A percentile compares a stretch with the other conserved stretches of the same genome.
These are phyloP conservation scores for Tardiomyces digboiensis DNA, from an alignment of 1,139 yeast species.

Conservation along the genomic window DNA sequence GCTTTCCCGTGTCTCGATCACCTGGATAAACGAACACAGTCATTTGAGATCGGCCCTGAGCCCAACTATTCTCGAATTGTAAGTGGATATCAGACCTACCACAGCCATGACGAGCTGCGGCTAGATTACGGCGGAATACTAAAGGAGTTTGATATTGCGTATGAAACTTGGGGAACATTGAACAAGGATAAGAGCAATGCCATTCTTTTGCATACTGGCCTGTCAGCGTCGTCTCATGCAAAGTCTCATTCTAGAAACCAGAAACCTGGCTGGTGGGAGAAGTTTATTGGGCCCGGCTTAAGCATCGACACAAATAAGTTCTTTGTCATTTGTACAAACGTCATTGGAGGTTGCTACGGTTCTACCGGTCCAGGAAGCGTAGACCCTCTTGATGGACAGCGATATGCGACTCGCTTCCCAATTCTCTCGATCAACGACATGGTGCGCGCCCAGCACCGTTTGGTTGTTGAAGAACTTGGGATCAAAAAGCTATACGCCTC, in stretches of 20 bases:
- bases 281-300: conserved; percentile 77
- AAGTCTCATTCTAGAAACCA: conserved; percentile 64
- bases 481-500: conserved; percentile 63
- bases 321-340: conserved; percentile 83
- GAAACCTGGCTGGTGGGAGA: conserved; percentile 94
- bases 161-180: conserved; percentile 83
- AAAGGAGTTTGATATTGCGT: conserved; percentile 71
- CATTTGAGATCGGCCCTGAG: conserved; percentile 70
- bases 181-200: conserved; percentile 58
- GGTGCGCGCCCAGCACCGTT: conserved; percentile 78
- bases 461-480: conserved; percentile 52
- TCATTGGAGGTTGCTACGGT: conserved; percentile 91
- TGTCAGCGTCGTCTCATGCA: conserved; percentile 94
- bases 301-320: conserved; percentile 73
- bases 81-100: conserved; percentile 55
- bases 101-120: conserved; percentile 48
- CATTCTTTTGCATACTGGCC: conserved; percentile 77
- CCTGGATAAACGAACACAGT: conserved; percentile 44
- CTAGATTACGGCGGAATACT: conserved; percentile 78
- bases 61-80: conserved; percentile 69
- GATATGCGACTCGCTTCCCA: conserved; percentile 85
- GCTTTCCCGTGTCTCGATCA: conserved; percentile 82
- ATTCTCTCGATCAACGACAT: conserved; percentile 79
- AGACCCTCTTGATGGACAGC: conserved; percentile 61
- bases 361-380: conserved; percentile 86